These are phyloP conservation scores for Kluyveromyces lactis DNA, from an alignment of 805 yeast species.

Conservation along the genomic window DNA sequence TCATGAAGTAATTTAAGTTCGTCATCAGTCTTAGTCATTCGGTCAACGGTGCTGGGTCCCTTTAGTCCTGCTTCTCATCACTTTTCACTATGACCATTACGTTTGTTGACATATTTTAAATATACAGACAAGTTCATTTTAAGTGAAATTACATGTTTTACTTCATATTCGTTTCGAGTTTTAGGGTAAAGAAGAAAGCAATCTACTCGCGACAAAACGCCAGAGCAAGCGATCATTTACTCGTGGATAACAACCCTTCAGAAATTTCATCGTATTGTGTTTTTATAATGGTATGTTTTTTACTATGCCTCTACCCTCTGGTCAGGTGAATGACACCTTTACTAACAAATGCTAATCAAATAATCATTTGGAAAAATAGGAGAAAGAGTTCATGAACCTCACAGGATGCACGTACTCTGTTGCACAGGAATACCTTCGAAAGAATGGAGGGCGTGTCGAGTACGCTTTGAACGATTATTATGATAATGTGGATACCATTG, in stretches of 20 bases:
- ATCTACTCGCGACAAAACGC: no score
- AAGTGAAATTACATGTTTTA: no score
- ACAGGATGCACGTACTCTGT: slow-evolving; percentile 14
- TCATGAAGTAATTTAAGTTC: not conserved
- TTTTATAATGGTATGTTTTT: no score
- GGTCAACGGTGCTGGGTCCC: not conserved
- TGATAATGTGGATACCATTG: slow-evolving; percentile 17
- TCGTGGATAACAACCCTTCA: not conserved
- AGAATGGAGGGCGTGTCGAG: slow-evolving; percentile 23
- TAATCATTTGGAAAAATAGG: not conserved
- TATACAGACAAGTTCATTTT: no score
- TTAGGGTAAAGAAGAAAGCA: not conserved
- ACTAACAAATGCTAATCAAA: no score
- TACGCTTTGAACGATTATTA: slow-evolving; percentile 28
- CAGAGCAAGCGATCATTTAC: no score
- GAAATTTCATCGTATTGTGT: not conserved
- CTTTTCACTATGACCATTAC: no score
- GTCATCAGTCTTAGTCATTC: slow-evolving; percentile 5
- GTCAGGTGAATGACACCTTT: no score
- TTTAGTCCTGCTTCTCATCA: no score
- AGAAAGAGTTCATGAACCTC: slow-evolving; percentile 17
- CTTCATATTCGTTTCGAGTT: no score
- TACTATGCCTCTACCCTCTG: no score
- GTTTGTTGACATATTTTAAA: no score
- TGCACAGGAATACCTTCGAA: slow-evolving; percentile 18